Evolutionary conservation across 805 yeast genomes (phyloP).

Genomic region (Isabelozyma rhagii): DNA sequence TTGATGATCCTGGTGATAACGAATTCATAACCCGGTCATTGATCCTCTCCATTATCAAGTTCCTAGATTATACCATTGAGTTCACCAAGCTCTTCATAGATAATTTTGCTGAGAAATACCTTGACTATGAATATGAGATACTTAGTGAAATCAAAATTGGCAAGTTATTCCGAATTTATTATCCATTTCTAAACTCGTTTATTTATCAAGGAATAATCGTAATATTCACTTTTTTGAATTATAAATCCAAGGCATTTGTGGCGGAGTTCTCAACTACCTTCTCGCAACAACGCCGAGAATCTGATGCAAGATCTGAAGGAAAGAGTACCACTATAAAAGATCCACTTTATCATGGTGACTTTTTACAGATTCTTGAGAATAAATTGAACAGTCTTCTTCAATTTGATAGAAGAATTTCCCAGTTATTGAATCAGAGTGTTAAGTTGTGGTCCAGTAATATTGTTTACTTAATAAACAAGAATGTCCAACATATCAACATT

Average conservation of each 20-base stretch:
- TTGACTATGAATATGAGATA: constrained; percentile 1
- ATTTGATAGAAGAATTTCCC: constrained; percentile 20
- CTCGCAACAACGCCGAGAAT: not conserved
- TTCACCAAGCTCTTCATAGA: constrained; percentile 30
- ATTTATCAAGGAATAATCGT: constrained; percentile 52
- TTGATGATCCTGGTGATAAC: constrained; percentile 21
- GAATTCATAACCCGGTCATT: constrained; percentile 34
- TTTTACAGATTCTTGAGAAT: constrained; percentile 19
- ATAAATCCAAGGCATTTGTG: constrained; percentile 33
- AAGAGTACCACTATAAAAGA: not conserved
- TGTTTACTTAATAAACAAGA: constrained; percentile 26
- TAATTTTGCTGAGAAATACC: constrained; percentile 7
- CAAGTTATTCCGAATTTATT: constrained; percentile 34
- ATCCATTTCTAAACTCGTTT: constrained; percentile 48
- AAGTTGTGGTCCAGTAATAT: constrained; percentile 36
- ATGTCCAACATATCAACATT: constrained; percentile 22
- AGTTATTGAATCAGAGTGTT: constrained; percentile 11
- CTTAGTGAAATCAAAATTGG: constrained; percentile 17
- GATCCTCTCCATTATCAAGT: constrained; percentile 35
- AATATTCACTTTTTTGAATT: constrained; percentile 45
- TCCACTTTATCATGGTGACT: constrained; percentile 9
- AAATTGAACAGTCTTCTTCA: constrained; percentile 19
- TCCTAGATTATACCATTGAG: constrained; percentile 30
- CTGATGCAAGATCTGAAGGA: not conserved
- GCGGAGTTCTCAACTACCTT: not conserved